Evolutionary conservation across 148 eudicot species (phyloP).

Genomic region (Gaultheria prostrata): DNA sequence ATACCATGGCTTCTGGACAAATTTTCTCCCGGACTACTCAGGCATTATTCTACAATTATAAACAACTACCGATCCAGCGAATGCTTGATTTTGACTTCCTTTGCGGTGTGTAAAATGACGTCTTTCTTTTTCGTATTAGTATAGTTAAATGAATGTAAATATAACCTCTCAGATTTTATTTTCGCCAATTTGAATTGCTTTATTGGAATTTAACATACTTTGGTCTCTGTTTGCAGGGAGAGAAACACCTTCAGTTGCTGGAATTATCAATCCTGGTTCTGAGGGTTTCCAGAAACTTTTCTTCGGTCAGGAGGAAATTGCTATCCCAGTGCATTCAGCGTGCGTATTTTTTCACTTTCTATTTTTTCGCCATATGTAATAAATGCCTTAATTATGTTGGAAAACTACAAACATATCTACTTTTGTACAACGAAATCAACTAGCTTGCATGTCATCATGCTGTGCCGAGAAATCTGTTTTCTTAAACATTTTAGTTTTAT

Average conservation of each 20-base stretch:
- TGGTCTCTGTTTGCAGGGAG: constrained; percentile 52
- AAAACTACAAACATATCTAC: background rate
- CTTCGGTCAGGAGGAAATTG: constrained; percentile 99
- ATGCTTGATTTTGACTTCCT: constrained; percentile 99
- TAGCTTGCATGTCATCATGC: constrained; percentile 3
- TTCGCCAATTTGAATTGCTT: background rate
- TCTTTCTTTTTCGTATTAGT: background rate
- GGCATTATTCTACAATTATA: constrained; percentile 90
- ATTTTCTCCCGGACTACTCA: constrained; percentile 92
- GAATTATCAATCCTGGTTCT: constrained; percentile 91
- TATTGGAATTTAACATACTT: background rate
- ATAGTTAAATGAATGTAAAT: background rate
- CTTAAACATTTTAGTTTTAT: background rate
- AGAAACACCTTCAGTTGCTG: constrained; percentile 99
- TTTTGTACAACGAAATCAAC: background rate
- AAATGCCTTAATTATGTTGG: background rate
- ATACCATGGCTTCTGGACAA: constrained; percentile 90
- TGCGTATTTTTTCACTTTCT: constrained; percentile 31
- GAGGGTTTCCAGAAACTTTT: constrained; percentile 97
- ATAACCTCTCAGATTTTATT: background rate
- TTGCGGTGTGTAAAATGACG: constrained; percentile 53
- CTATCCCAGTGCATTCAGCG: constrained; percentile 96
- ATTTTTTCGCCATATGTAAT: background rate
- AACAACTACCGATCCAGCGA: constrained; percentile 93
- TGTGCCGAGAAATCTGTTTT: background rate